Conservation (phyloP, 129 eudicot genomes). For the Gnaphalium uliginosum region DNA sequence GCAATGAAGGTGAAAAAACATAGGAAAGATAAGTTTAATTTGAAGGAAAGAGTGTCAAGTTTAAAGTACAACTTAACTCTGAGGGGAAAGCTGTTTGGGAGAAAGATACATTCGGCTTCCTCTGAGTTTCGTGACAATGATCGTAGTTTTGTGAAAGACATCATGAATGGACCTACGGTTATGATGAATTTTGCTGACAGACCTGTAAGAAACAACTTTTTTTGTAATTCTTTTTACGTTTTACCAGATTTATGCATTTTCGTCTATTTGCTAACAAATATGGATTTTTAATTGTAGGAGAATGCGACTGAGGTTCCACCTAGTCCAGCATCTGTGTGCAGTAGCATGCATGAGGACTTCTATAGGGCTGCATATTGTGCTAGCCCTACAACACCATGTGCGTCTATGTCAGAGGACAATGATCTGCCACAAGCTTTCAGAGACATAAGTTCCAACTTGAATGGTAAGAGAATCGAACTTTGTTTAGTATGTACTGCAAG, state of each 20-base stretch:
- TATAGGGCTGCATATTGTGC: slow-evolving; percentile 65
- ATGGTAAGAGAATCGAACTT: slow-evolving; percentile 43
- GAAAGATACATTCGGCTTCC: slow-evolving; percentile 61
- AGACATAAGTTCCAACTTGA: slow-evolving; percentile 84
- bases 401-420: slow-evolving; percentile 52
- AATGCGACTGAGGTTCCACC: slow-evolving; percentile 98
- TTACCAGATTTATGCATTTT: neutral
- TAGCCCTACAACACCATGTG: slow-evolving; percentile 71
- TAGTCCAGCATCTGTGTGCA: slow-evolving; percentile 96
- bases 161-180: slow-evolving; percentile 57
- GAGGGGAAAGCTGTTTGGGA: slow-evolving; percentile 64
- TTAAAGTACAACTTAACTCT: slow-evolving; percentile 63
- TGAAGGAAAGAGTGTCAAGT: slow-evolving; percentile 73
- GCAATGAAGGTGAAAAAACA: slow-evolving; percentile 58
- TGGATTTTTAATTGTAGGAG: slow-evolving; percentile 48
- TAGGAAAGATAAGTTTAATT: slow-evolving; percentile 74
- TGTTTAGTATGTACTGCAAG: neutral
- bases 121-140: slow-evolving; percentile 43
- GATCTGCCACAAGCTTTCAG: slow-evolving; percentile 63
- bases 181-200: slow-evolving; percentile 49
- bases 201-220: slow-evolving; percentile 49
- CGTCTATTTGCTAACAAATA: slow-evolving; percentile 1
- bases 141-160: slow-evolving; percentile 49
- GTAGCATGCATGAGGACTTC: slow-evolving; percentile 71
- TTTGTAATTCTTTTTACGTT: neutral